Conservation (phyloP, 495 filamentous ascomycete genomes). For the Aspergillus incahuasiensis region DNA sequence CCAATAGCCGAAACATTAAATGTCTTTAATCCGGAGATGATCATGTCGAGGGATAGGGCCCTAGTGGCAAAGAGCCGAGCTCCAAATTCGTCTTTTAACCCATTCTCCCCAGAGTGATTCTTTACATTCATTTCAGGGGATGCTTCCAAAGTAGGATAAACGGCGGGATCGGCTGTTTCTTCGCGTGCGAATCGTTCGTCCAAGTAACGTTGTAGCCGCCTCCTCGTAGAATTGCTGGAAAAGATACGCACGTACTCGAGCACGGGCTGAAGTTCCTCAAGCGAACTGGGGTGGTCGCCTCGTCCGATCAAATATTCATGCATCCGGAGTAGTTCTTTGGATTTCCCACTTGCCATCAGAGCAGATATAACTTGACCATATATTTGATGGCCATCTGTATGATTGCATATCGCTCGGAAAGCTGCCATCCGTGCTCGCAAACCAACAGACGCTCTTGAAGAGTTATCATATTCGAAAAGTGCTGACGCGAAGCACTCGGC, state of each 20-base stretch:
- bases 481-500: constrained; percentile 31
- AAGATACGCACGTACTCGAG: constrained; percentile 36
- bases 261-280: constrained; percentile 37
- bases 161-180: background rate
- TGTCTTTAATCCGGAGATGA: constrained; percentile 58
- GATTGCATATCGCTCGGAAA: constrained; percentile 49
- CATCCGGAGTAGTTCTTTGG: constrained; percentile 53
- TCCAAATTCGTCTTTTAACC: constrained; percentile 55
- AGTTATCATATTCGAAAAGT: constrained; percentile 9
- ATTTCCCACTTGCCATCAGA: constrained; percentile 47
- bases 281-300: constrained; percentile 46
- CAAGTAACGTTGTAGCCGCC: constrained; percentile 23
- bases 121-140: constrained; percentile 1
- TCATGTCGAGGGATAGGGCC: constrained; percentile 58
- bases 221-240: constrained; percentile 19
- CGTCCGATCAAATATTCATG: constrained; percentile 47
- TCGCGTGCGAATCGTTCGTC: background rate
- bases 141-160: background rate
- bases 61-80: constrained; percentile 69
- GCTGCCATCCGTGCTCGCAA: constrained; percentile 23
- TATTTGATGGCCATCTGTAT: constrained; percentile 39
- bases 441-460: background rate
- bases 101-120: constrained; percentile 21
- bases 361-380: constrained; percentile 58
- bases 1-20: constrained; percentile 65